Conservation (phyloP, 2,329 filamentous ascomycete species). For the Orbilia oligospora region DNA sequence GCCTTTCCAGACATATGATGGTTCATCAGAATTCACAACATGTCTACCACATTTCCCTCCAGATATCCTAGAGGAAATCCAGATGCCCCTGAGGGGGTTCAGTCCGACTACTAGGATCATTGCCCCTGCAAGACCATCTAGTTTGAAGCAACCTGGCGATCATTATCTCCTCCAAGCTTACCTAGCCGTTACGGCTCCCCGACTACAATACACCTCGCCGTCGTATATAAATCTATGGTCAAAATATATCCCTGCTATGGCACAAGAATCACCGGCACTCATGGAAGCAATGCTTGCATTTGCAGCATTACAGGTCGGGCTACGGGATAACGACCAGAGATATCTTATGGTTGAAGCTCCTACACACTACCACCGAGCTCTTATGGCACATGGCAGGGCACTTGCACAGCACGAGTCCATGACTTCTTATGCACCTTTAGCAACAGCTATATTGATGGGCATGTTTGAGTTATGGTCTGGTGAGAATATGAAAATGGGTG, state of each 20-base stretch:
- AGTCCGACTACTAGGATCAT: constrained; percentile 62
- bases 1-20: constrained; percentile 38
- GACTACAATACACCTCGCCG: constrained; percentile 63
- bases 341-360: constrained; percentile 62
- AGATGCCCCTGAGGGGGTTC: constrained; percentile 52
- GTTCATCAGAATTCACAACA: constrained; percentile 59
- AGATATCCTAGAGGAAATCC: constrained; percentile 62
- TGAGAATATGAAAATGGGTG: constrained; percentile 64
- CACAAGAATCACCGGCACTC: constrained; percentile 63
- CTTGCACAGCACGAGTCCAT: constrained; percentile 59
- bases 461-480: constrained; percentile 64
- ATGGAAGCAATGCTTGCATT: constrained; percentile 64
- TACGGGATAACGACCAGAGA: constrained; percentile 61
- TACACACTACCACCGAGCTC: constrained; percentile 62
- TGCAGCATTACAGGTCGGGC: constrained; percentile 62
- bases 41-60: constrained; percentile 62
- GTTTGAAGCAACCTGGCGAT: constrained; percentile 61
- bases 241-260: constrained; percentile 64
- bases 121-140: constrained; percentile 59
- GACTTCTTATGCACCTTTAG: constrained; percentile 62
- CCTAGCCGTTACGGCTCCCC: constrained; percentile 62
- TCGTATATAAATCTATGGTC: constrained; percentile 63
- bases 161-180: constrained; percentile 63
- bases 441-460: constrained; percentile 63
- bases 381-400: constrained; percentile 62